Conservation (phyloP, 306 rosid species). For the Spatholobus suberectus region DNA sequence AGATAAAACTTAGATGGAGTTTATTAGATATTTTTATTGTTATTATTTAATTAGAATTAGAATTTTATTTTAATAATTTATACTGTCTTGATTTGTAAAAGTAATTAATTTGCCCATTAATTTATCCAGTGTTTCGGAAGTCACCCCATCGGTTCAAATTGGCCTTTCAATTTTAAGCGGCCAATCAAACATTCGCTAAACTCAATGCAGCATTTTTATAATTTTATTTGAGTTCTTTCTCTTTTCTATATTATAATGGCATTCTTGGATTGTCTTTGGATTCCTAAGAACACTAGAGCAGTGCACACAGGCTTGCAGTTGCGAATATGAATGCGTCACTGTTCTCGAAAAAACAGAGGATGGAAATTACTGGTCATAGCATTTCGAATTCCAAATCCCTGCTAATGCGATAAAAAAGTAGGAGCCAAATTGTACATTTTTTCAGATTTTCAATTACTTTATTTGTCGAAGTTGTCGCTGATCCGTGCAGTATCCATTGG, state of each 20-base stretch:
- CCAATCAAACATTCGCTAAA: not conserved
- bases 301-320: not conserved
- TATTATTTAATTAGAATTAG: too few species aligned
- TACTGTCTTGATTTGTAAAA: too few species aligned
- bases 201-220: not conserved
- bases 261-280: constrained; percentile 36
- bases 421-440: constrained; percentile 33
- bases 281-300: constrained; percentile 32
- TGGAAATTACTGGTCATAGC: constrained; percentile 28
- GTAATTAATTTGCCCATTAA: too few species aligned
- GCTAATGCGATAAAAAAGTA: constrained; percentile 31
- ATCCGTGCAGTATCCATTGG: constrained; percentile 32
- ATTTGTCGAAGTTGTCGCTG: constrained; percentile 28
- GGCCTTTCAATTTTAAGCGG: constrained; percentile 6
- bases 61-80: too few species aligned
- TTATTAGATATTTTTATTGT: too few species aligned
- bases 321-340: constrained; percentile 46
- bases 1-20: not conserved
- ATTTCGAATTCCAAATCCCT: constrained; percentile 45
- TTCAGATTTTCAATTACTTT: constrained; percentile 26
- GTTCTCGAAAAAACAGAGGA: constrained; percentile 39
- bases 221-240: not conserved
- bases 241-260: too few species aligned
- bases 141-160: not conserved
- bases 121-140: not conserved